phyloP scores from a whole-genome alignment of 2,329 filamentous ascomycete genomes.

The Malbranchea cinnamomea region DNA sequence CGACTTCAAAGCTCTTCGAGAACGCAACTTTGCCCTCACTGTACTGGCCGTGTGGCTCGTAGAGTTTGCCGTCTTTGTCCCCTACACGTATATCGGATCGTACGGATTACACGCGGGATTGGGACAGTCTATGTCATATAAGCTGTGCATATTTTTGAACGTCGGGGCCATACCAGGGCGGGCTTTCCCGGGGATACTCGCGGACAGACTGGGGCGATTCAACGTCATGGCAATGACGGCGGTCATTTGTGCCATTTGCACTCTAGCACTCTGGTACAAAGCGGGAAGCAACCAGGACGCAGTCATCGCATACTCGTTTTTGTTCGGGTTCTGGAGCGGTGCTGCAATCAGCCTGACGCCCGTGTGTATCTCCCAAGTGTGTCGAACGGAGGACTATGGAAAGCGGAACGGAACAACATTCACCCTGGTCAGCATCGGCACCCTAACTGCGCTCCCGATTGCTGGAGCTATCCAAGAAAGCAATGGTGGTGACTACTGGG shows the following conservation, averaged over 20 bases:
- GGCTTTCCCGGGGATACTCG: slow-evolving; percentile 38
- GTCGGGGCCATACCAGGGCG: no score
- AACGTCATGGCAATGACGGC: slow-evolving; percentile 40
- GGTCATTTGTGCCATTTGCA: slow-evolving; percentile 29
- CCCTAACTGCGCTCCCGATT: slow-evolving; percentile 14
- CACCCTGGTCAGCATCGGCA: slow-evolving; percentile 13
- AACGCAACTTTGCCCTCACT: slow-evolving; percentile 31
- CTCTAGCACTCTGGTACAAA: slow-evolving; percentile 41
- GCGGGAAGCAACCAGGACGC: slow-evolving; percentile 35
- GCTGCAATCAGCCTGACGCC: slow-evolving; percentile 18
- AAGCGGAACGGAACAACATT: slow-evolving; percentile 15
- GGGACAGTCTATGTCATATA: no score
- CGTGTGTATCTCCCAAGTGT: slow-evolving; percentile 19
- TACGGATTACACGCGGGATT: slow-evolving; percentile 33
- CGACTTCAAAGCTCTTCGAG: slow-evolving; percentile 33
- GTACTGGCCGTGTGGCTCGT: slow-evolving; percentile 38
- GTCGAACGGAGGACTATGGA: slow-evolving; percentile 16
- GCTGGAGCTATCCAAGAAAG: slow-evolving; percentile 14
- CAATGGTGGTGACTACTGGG: slow-evolving; percentile 8
- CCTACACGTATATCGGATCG: slow-evolving; percentile 35
- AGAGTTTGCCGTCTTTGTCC: slow-evolving; percentile 45
- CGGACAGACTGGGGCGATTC: slow-evolving; percentile 39
- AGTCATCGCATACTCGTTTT: slow-evolving; percentile 12
- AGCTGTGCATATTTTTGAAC: no score
- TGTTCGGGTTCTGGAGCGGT: slow-evolving; percentile 17